A percentile compares a stretch with the other conserved stretches of the same genome.
These are phyloP conservation scores for Debaryomyces coudertii DNA, from an alignment of 1,139 yeast species.

Conservation along the genomic window DNA sequence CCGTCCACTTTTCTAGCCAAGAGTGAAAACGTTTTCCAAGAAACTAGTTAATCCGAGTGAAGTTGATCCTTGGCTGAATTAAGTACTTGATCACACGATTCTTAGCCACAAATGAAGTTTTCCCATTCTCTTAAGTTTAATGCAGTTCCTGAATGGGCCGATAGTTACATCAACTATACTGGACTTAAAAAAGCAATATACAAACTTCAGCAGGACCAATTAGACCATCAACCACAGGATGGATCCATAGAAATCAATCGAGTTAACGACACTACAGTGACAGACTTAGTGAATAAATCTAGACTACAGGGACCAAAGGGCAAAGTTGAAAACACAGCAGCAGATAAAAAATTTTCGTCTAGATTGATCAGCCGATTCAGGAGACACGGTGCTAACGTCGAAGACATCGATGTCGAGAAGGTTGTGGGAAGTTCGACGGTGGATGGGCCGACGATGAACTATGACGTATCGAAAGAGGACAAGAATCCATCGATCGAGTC, in stretches of 20 bases:
- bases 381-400: slow-evolving; percentile 8
- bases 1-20: slow-evolving; percentile 1
- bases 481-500: slow-evolving; percentile 19
- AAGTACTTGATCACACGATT: slow-evolving; percentile 16
- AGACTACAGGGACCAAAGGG: slow-evolving; percentile 8
- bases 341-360: slow-evolving; percentile 16
- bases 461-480: slow-evolving; percentile 15
- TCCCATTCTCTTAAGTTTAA: slow-evolving; percentile 74
- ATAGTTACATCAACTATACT: slow-evolving; percentile 66
- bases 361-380: slow-evolving; percentile 21
- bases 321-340: slow-evolving; percentile 10
- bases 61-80: slow-evolving; percentile 1
- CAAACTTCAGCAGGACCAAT: slow-evolving; percentile 43
- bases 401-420: slow-evolving; percentile 11
- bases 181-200: slow-evolving; percentile 65
- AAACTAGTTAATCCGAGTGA: neutral
- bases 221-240: slow-evolving; percentile 29
- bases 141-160: slow-evolving; percentile 82
- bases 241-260: slow-evolving; percentile 26
- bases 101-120: slow-evolving; percentile 59
- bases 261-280: slow-evolving; percentile 28
- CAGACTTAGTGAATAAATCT: slow-evolving; percentile 29
- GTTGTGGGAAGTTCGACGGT: slow-evolving; percentile 8
- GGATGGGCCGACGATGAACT: slow-evolving; percentile 4
- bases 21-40: slow-evolving; percentile 1